Evolutionary conservation across 2,329 filamentous ascomycete species (phyloP), one percentile per base, ranked within the genome.

Genomic region (Fusarium dimerum): DNA sequence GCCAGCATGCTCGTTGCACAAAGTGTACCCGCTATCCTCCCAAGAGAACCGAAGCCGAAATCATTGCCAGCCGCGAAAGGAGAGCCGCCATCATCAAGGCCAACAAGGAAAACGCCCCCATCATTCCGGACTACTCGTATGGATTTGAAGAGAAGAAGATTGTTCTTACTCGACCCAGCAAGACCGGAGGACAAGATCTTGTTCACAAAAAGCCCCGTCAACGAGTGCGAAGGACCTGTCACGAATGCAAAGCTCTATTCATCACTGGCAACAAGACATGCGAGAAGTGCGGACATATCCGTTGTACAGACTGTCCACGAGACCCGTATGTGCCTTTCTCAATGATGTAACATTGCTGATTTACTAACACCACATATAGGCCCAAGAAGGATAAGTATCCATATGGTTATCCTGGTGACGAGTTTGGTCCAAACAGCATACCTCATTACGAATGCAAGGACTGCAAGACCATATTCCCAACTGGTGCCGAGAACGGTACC

Each of bases 241-340:
- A 95, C 71, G 78, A 83, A 63, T 96, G 92, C 69, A 68, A 82
- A 43, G 81, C 76, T 3, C 66, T 86, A 1, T 94, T 92, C 66
- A 70, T 73, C 2, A 66, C 77, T 6, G 76, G 79, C 32, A 76
- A 72, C 54, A 90, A 86, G 74, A 82, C 67, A 1, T 96, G 92
- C 68, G 71, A 77, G 8, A 78, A 77, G 39, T 96, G 92, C 71
- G 74, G 78, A 29, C 92, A 96, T 70, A 70, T 79, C 47, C 85
- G 90, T 48, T 96, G 91, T 76, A 89, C 85, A 39, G 87, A 87
- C 66, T 95, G 91, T 69, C 90, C 89, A 29, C 80, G 90, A 62
- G 86, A 91, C 65, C 90, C 90, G 80, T 91, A 82, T 70, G 88
- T 85, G 32, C 17, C 15, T 6, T 26, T n/a, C 13, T 5, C 18